Conservation (phyloP, 2,329 filamentous ascomycete genomes). For the Neurospora crassa region DNA sequence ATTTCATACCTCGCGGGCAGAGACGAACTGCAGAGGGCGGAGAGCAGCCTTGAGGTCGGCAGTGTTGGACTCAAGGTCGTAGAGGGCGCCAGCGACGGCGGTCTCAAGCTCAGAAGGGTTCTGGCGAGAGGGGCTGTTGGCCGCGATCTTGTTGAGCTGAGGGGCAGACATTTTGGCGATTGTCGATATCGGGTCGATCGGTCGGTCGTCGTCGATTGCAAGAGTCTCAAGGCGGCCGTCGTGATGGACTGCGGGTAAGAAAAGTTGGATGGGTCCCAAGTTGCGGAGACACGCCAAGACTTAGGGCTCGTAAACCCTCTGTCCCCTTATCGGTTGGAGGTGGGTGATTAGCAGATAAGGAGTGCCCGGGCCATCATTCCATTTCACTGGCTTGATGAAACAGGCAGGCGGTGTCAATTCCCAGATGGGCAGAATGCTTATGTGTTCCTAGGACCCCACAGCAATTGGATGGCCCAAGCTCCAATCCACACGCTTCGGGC, state of each 20-base stretch:
- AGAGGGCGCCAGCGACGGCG: conserved; percentile 92
- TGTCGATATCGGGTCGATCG: conserved; percentile 14
- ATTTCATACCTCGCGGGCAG: conserved; percentile 93
- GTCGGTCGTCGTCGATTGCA: conserved; percentile 4
- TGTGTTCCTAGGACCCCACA: neutral
- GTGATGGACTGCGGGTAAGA: conserved; percentile 1
- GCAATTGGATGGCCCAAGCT: conserved; percentile 4
- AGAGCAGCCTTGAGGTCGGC: conserved; percentile 93
- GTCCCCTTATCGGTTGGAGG: conserved; percentile 3
- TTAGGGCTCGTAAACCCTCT: conserved; percentile 19
- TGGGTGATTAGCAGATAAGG: neutral
- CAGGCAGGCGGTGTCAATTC: conserved; percentile 9
- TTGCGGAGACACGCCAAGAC: conserved; percentile 5
- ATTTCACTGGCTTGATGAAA: neutral
- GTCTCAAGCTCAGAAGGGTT: conserved; percentile 97
- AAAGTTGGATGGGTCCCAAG: conserved; percentile 7
- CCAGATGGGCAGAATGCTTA: conserved; percentile 9
- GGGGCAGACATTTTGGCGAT: conserved; percentile 53
- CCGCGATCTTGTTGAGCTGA: conserved; percentile 94
- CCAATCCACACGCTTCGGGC: neutral
- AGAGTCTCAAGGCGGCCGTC: neutral
- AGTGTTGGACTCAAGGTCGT: conserved; percentile 99
- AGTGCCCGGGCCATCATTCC: neutral
- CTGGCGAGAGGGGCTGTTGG: conserved; percentile 91
- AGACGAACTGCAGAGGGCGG: conserved; percentile 96